Conservation (phyloP, 495 filamentous ascomycete genomes). For the Neurospora sp. region DNA sequence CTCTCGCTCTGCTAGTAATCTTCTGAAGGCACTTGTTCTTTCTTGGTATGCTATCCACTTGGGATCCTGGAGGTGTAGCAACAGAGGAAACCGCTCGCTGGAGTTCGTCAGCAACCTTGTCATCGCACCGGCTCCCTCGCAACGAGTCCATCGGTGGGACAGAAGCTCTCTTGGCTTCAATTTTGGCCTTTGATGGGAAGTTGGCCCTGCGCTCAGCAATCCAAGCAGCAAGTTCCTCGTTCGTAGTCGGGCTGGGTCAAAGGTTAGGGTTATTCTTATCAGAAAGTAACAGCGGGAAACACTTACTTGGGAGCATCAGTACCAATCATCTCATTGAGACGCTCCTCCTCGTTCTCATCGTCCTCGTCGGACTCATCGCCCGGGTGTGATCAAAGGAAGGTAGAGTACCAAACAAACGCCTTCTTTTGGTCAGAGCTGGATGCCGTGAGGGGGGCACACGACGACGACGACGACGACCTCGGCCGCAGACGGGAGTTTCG, state of each 20-base stretch:
- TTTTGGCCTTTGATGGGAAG: background rate
- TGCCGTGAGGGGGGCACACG: no score
- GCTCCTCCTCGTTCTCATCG: constrained; percentile 13
- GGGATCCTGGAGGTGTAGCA: background rate
- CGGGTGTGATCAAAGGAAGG: no score
- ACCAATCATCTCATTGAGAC: constrained; percentile 51
- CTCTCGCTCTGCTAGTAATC: no score
- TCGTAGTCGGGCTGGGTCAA: background rate
- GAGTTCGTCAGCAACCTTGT: background rate
- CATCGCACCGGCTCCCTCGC: background rate
- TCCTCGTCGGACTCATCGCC: background rate
- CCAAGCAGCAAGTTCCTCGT: background rate
- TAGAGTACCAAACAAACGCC: no score
- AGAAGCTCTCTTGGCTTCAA: background rate
- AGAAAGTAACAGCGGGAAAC: constrained; percentile 18
- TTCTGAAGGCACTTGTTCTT: no score
- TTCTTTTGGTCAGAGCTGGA: background rate
- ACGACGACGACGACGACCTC: no score
- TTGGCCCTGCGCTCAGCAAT: background rate
- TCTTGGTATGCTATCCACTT: background rate
- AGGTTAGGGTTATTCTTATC: background rate
- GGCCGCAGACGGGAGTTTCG: no score
- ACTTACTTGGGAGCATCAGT: constrained; percentile 38
- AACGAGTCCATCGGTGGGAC: background rate
- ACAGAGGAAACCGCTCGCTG: background rate